These are phyloP conservation scores for Debaryomyces prosopidis DNA, from an alignment of 805 yeast genomes.

Conservation along the genomic window DNA sequence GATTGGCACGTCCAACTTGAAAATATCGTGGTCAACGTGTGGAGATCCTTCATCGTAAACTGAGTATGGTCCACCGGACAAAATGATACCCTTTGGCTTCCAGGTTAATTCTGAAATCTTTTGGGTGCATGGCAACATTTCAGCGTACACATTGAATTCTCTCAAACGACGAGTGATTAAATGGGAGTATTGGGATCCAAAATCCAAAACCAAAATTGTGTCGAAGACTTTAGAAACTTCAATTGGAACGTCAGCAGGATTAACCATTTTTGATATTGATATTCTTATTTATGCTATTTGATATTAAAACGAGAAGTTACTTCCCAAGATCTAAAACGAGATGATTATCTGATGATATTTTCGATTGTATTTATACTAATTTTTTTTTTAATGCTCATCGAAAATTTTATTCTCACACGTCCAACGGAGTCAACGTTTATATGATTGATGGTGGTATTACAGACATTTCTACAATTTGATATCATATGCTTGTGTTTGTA, in stretches of 20 bases:
- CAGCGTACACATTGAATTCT: constrained; percentile 97
- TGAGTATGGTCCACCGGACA: constrained; percentile 97
- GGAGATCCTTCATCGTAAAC: constrained; percentile 96
- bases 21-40: constrained; percentile 93
- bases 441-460: no score
- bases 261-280: not conserved
- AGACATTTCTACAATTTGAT: no score
- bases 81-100: constrained; percentile 95
- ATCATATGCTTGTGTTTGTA: no score
- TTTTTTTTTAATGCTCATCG: constrained; percentile 1
- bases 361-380: not conserved
- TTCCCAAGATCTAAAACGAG: constrained; percentile 1
- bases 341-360: not conserved
- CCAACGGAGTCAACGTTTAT: no score
- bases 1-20: constrained; percentile 89
- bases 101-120: constrained; percentile 88
- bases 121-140: constrained; percentile 99
- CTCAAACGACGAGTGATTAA: constrained; percentile 95
- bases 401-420: not conserved
- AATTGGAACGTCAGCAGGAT: constrained; percentile 35
- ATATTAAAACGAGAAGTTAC: not conserved
- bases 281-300: not conserved
- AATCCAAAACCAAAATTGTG: constrained; percentile 95
- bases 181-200: constrained; percentile 98
- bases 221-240: constrained; percentile 89